Conservation (phyloP, 116 monocot species). For the Papilionanthe hybrid region DNA sequence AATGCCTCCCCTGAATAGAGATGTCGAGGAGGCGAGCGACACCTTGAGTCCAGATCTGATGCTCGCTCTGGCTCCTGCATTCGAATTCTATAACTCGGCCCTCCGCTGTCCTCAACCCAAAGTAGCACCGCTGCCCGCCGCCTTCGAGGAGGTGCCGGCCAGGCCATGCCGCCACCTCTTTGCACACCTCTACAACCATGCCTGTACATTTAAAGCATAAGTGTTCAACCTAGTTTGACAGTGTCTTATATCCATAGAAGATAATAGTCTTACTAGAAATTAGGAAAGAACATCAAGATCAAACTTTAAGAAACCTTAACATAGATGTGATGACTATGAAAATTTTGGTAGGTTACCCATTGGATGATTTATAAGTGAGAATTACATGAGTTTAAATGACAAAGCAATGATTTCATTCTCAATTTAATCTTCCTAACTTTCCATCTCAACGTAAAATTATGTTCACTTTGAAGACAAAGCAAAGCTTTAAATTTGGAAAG, state of each 20-base stretch:
- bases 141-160: constrained; percentile 83
- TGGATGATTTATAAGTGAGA: no score
- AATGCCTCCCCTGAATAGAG: not conserved
- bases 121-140: constrained; percentile 77
- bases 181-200: constrained; percentile 64
- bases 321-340: no score
- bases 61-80: constrained; percentile 72
- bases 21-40: constrained; percentile 48
- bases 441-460: no score
- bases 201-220: constrained; percentile 22
- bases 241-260: no score
- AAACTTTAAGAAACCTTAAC: no score
- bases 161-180: constrained; percentile 76
- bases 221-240: no score
- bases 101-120: constrained; percentile 73
- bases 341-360: no score
- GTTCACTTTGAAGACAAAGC: not conserved
- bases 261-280: no score
- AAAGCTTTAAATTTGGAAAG: not conserved
- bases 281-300: no score
- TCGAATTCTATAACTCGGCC: constrained; percentile 88
- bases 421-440: no score
- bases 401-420: no score
- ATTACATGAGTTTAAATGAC: no score
- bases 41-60: constrained; percentile 86